Evolutionary conservation across 768 basidiomycete genomes (phyloP).

Genomic region (Suillus brevipes): DNA sequence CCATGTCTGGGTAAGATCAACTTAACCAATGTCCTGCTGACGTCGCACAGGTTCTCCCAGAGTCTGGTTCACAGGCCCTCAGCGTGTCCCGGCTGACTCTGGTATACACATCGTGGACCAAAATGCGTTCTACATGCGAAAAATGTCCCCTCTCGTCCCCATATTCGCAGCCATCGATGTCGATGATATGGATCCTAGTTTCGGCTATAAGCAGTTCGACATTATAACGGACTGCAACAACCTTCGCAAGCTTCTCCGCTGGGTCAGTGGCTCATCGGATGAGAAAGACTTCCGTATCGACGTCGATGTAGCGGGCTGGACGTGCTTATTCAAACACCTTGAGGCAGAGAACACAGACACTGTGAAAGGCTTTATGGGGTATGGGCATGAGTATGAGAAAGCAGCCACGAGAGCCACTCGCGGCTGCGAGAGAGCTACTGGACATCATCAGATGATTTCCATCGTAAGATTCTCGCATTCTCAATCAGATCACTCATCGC

Average conservation of each 20-base stretch:
- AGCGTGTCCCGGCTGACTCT: constrained; percentile 52
- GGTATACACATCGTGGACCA: constrained; percentile 56
- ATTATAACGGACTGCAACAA: constrained; percentile 64
- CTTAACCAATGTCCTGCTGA: not conserved
- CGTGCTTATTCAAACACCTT: constrained; percentile 58
- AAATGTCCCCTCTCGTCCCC: constrained; percentile 47
- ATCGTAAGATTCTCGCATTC: constrained; percentile 47
- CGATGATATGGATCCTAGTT: constrained; percentile 34
- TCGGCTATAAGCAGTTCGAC: constrained; percentile 38
- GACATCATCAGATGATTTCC: constrained; percentile 61
- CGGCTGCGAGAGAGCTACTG: constrained; percentile 51
- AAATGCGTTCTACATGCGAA: constrained; percentile 47
- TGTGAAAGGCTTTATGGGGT: constrained; percentile 38
- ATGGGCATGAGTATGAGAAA: constrained; percentile 63
- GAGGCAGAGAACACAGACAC: constrained; percentile 39
- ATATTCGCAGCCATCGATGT: constrained; percentile 54
- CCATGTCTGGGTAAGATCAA: not conserved
- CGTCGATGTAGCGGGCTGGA: constrained; percentile 58
- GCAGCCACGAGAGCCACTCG: constrained; percentile 47
- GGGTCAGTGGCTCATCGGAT: constrained; percentile 38
- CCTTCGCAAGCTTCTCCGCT: constrained; percentile 61
- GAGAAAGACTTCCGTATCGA: constrained; percentile 66
- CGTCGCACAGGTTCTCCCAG: constrained; percentile 54
- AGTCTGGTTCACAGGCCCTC: constrained; percentile 57
- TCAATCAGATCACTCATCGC: not conserved